Evolutionary conservation across 805 yeast genomes (phyloP).

Genomic region (Metschnikowia aberdeeniae): DNA sequence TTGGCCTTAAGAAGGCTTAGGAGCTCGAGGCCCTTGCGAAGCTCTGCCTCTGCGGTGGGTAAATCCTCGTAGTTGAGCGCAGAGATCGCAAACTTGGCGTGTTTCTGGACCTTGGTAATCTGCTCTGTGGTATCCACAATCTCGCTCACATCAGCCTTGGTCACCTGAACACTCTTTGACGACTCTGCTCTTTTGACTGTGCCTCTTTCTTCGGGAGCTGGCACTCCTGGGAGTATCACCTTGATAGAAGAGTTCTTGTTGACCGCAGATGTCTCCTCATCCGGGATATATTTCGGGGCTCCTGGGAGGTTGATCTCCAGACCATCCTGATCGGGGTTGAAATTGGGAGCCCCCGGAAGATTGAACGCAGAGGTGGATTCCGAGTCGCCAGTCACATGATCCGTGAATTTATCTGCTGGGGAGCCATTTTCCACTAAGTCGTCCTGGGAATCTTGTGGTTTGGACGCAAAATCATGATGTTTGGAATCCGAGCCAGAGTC

Average conservation of each 20-base stretch:
- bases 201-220: neutral
- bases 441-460: too few species aligned
- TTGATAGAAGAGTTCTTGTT: constrained; percentile 37
- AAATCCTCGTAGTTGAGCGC: constrained; percentile 77
- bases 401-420: too few species aligned
- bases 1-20: constrained; percentile 18
- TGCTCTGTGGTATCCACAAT: constrained; percentile 54
- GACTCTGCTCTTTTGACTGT: neutral
- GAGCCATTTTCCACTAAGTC: too few species aligned
- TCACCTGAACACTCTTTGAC: constrained; percentile 8
- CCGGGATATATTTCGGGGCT: constrained; percentile 40
- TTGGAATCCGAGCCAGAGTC: neutral
- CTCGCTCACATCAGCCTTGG: constrained; percentile 40
- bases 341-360: constrained; percentile 4
- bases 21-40: constrained; percentile 50
- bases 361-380: neutral
- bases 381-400: too few species aligned
- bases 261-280: constrained; percentile 33
- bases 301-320: constrained; percentile 35
- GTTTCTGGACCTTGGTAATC: constrained; percentile 59
- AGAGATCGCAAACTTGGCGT: constrained; percentile 71
- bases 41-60: constrained; percentile 61
- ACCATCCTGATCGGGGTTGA: constrained; percentile 19
- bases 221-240: constrained; percentile 26
- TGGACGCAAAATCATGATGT: too few species aligned